Percentiles rank a stretch among this genome's conserved stretches.
phyloP scores from a whole-genome alignment of 2,329 filamentous ascomycete species.

The Mycosphaerella sp. region DNA sequence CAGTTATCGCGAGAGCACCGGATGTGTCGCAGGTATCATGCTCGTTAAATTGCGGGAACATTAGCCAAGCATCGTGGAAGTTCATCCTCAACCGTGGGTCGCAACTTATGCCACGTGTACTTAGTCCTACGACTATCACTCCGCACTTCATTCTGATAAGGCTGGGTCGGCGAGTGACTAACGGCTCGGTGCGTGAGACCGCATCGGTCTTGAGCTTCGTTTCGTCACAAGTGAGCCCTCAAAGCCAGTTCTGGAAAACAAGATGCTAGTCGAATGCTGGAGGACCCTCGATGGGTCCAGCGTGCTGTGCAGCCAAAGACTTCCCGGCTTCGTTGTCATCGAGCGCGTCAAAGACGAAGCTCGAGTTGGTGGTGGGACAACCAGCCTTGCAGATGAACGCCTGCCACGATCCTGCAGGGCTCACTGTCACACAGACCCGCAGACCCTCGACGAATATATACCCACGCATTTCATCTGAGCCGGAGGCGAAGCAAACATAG shows the following conservation, averaged over 20 bases:
- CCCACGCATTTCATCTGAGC: constrained; percentile 10
- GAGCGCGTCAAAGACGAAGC: background rate
- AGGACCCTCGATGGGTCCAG: background rate
- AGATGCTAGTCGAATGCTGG: background rate
- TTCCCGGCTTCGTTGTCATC: background rate
- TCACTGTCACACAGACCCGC: constrained; percentile 17
- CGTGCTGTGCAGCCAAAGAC: no score
- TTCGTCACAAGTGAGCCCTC: background rate
- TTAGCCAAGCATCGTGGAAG: background rate
- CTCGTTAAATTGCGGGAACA: background rate
- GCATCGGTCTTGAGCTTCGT: background rate
- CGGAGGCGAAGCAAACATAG: constrained; percentile 8
- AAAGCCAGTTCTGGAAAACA: background rate
- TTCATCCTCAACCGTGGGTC: background rate
- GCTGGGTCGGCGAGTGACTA: background rate
- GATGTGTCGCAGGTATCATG: background rate
- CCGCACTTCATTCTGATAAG: background rate
- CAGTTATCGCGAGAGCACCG: background rate
- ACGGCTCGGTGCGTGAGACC: background rate
- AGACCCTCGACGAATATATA: constrained; percentile 11
- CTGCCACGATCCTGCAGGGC: constrained; percentile 13
- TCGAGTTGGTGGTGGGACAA: background rate
- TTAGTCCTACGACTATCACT: background rate
- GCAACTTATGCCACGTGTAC: background rate
- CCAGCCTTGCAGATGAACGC: constrained; percentile 10